Evolutionary conservation across 768 basidiomycete species (phyloP).

Genomic region (Psilocybe azurescens): DNA sequence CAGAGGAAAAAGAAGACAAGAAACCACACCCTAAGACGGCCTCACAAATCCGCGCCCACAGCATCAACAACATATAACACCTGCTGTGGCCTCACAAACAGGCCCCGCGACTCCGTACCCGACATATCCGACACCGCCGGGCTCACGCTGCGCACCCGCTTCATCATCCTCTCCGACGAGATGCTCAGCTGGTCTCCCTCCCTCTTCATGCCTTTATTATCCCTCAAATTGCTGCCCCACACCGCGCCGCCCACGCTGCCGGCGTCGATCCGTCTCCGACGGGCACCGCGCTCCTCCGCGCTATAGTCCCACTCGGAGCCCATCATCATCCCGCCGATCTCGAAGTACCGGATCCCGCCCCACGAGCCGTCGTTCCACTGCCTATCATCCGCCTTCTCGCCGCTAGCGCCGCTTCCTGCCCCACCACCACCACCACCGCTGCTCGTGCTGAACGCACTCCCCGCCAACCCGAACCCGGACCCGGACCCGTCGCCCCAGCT

Average conservation of each 20-base stretch:
- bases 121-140: conserved; percentile 64
- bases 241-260: conserved; percentile 28
- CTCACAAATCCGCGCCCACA: conserved; percentile 66
- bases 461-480: background rate
- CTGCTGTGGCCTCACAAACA: conserved; percentile 87
- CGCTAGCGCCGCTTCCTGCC: conserved; percentile 7
- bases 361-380: conserved; percentile 87
- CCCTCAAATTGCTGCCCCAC: conserved; percentile 22
- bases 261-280: conserved; percentile 50
- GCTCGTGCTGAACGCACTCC: background rate
- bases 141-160: conserved; percentile 72
- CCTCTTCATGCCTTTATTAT: conserved; percentile 35
- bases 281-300: conserved; percentile 49
- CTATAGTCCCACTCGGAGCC: conserved; percentile 62
- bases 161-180: conserved; percentile 69
- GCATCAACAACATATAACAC: conserved; percentile 89
- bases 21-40: background rate
- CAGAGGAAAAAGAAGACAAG: too few species aligned
- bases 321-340: conserved; percentile 53
- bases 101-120: conserved; percentile 64
- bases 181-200: conserved; percentile 51
- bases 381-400: conserved; percentile 52
- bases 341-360: conserved; percentile 85
- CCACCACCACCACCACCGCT: background rate
- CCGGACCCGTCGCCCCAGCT: conserved; percentile 40